Conservation (phyloP, 2,329 filamentous ascomycete genomes). For the Claviceps quebecensis region DNA sequence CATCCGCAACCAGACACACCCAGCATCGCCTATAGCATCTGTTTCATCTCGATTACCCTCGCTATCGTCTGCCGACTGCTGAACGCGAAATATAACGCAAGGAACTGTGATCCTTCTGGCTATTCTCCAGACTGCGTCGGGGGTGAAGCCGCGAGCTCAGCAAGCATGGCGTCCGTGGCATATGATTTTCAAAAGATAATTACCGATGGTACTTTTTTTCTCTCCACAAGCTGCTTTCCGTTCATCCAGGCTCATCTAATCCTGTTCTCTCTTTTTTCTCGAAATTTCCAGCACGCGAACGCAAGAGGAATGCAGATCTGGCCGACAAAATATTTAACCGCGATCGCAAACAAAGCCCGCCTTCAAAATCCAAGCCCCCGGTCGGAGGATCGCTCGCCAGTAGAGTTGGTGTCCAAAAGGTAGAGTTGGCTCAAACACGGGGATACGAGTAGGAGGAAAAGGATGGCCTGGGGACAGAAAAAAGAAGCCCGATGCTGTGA, state of each 20-base stretch:
- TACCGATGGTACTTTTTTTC: slow-evolving; percentile 28
- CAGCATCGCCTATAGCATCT: too few species aligned
- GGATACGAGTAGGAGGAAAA: neutral
- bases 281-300: slow-evolving; percentile 40
- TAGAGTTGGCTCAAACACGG: slow-evolving; percentile 15
- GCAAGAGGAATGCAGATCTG: slow-evolving; percentile 57
- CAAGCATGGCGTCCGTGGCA: slow-evolving; percentile 28
- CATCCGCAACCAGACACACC: too few species aligned
- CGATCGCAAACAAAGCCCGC: slow-evolving; percentile 44
- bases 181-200: slow-evolving; percentile 43
- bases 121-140: neutral
- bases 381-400: slow-evolving; percentile 49
- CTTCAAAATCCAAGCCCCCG: slow-evolving; percentile 30
- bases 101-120: too few species aligned
- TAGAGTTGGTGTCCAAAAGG: slow-evolving; percentile 61
- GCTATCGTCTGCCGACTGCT: too few species aligned
- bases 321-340: slow-evolving; percentile 57
- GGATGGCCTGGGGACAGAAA: neutral
- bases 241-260: neutral
- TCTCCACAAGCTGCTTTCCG: neutral
- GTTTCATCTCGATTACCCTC: too few species aligned
- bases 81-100: too few species aligned
- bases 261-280: neutral
- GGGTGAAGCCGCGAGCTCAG: neutral
- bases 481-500: neutral